Conservation (phyloP, 768 basidiomycete species). For the Russula olivacea region DNA sequence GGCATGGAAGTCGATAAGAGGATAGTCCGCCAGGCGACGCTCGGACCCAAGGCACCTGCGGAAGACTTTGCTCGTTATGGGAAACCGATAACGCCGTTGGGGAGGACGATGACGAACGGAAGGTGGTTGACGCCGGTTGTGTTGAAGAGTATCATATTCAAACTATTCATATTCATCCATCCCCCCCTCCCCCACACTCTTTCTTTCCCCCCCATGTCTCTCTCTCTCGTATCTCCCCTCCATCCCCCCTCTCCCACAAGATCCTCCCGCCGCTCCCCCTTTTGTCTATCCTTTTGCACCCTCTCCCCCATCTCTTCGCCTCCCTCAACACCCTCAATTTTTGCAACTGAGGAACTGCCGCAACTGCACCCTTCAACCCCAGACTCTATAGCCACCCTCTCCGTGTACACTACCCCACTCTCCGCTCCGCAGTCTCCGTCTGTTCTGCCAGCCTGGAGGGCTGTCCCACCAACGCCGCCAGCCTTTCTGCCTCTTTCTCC, state of each 20-base stretch:
- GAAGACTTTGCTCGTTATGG: background rate
- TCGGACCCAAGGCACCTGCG: background rate
- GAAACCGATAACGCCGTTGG: conserved; percentile 1
- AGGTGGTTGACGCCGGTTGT: conserved; percentile 3
- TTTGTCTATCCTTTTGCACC: conserved; percentile 4
- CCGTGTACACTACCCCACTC: conserved; percentile 14
- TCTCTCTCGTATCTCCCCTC: conserved; percentile 13
- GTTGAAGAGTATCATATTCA: background rate
- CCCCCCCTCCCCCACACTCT: background rate
- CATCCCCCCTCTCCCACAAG: conserved; percentile 16
- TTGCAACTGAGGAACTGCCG: conserved; percentile 3
- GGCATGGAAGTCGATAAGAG: conserved; percentile 15
- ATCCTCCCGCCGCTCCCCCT: conserved; percentile 15
- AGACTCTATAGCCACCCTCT: conserved; percentile 4
- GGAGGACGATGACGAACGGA: background rate
- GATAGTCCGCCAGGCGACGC: background rate
- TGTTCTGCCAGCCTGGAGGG: conserved; percentile 20
- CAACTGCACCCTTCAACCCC: conserved; percentile 15
- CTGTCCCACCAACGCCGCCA: conserved; percentile 25
- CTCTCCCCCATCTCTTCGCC: conserved; percentile 16
- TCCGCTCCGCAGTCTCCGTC: conserved; percentile 14
- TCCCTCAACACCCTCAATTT: conserved; percentile 3
- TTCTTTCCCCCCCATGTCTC: conserved; percentile 11
- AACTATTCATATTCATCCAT: background rate
- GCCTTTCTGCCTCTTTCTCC: conserved; percentile 12